Conservation (phyloP, 1,139 yeast genomes). For the Casaregolazyma lundiana region DNA sequence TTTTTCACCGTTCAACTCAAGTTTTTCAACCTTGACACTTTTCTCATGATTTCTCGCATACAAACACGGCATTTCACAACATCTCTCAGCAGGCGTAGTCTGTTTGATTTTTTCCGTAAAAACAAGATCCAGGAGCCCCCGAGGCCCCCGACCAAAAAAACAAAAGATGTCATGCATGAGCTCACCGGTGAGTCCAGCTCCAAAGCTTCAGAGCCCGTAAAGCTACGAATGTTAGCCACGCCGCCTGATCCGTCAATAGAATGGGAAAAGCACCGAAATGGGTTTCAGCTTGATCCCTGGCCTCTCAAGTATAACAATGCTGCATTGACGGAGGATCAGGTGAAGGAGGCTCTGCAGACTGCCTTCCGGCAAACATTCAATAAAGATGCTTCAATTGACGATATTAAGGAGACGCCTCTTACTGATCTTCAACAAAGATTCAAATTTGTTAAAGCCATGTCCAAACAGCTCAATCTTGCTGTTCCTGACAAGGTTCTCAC, state of each 20-base stretch:
- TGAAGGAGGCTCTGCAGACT: conserved; percentile 19
- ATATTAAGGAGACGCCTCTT: conserved; percentile 12
- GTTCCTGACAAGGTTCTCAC: conserved; percentile 64
- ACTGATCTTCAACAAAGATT: conserved; percentile 58
- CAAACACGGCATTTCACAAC: background rate
- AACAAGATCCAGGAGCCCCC: conserved; percentile 18
- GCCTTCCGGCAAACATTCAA: conserved; percentile 10
- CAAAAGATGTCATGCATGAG: conserved; percentile 24
- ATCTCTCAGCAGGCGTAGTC: conserved; percentile 8
- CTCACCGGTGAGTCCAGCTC: conserved; percentile 18
- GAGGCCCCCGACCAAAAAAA: conserved; percentile 16
- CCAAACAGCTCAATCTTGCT: conserved; percentile 54
- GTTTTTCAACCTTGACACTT: background rate
- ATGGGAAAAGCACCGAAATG: conserved; percentile 23
- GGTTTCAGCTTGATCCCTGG: conserved; percentile 29
- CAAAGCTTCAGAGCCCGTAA: conserved; percentile 17
- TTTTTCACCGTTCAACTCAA: background rate
- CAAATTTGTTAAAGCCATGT: conserved; percentile 51
- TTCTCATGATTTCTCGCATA: conserved; percentile 1
- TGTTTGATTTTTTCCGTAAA: conserved; percentile 23
- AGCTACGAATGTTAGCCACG: conserved; percentile 28
- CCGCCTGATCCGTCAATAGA: conserved; percentile 22
- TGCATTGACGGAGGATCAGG: conserved; percentile 20
- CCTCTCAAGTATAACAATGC: conserved; percentile 26
- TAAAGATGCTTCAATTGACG: background rate